A percentile compares a stretch with the other conserved stretches of the same genome.
phyloP scores from a whole-genome alignment of 2,329 filamentous ascomycete genomes.

The Davidsoniella eucalypti region DNA sequence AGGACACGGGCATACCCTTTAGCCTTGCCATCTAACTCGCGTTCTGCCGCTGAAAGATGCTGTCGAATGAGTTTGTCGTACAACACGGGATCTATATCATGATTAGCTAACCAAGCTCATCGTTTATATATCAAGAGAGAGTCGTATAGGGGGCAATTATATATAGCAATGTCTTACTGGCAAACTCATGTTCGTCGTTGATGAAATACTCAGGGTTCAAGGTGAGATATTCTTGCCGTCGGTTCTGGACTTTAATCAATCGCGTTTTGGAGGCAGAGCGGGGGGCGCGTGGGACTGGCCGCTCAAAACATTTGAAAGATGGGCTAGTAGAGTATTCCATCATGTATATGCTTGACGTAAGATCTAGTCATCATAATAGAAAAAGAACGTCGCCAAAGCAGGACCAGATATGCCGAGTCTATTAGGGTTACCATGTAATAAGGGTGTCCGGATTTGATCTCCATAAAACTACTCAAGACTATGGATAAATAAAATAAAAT shows the following conservation, averaged over 20 bases:
- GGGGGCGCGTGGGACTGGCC: slow-evolving; percentile 13
- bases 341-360: no score
- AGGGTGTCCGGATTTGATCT: background rate
- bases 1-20: slow-evolving; percentile 69
- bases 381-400: background rate
- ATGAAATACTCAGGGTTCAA: slow-evolving; percentile 56
- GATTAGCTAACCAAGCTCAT: no score
- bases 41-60: slow-evolving; percentile 58
- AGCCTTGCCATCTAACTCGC: slow-evolving; percentile 51
- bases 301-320: background rate
- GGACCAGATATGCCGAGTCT: background rate
- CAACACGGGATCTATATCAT: slow-evolving; percentile 48
- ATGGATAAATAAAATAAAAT: no score
- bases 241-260: slow-evolving; percentile 50
- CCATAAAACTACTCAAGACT: no score
- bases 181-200: slow-evolving; percentile 37
- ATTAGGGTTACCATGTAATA: background rate
- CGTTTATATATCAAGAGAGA: background rate
- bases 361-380: no score
- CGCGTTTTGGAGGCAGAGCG: slow-evolving; percentile 25
- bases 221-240: slow-evolving; percentile 60
- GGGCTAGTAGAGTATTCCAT: background rate
- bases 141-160: background rate
- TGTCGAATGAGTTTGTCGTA: slow-evolving; percentile 67
- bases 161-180: slow-evolving; percentile 23